Evolutionary conservation across 2,329 filamentous ascomycete species (phyloP).

Genomic region (Eutypella sp.): DNA sequence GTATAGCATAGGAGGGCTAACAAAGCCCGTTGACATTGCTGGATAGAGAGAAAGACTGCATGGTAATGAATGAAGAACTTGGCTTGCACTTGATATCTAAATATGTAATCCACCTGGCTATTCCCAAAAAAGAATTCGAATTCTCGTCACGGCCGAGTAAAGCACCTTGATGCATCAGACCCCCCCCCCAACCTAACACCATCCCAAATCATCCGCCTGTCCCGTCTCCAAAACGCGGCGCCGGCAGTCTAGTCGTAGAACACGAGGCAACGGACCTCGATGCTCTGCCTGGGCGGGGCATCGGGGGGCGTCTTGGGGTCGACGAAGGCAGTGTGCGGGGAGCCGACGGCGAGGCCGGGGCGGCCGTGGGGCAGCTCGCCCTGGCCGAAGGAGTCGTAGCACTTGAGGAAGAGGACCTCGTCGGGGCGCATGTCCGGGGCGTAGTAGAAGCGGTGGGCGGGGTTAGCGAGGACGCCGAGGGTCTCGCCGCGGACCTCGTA

Average conservation of each 20-base stretch:
- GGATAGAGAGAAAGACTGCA: too few species aligned
- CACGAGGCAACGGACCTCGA: constrained; percentile 59
- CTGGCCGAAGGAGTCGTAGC: constrained; percentile 44
- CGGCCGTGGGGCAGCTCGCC: constrained; percentile 26
- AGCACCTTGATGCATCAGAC: too few species aligned
- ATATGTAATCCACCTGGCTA: too few species aligned
- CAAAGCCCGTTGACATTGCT: too few species aligned
- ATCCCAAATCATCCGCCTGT: too few species aligned
- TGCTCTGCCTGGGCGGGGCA: constrained; percentile 49
- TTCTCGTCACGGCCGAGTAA: too few species aligned
- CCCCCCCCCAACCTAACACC: too few species aligned
- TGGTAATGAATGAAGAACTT: too few species aligned
- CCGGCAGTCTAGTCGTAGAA: constrained; percentile 45
- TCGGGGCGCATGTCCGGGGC: constrained; percentile 61
- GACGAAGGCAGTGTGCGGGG: constrained; percentile 50
- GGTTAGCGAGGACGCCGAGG: constrained; percentile 51
- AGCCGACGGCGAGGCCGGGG: constrained; percentile 39
- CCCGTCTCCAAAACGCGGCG: too few species aligned
- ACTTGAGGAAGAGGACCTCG: constrained; percentile 46
- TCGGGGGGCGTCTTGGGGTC: constrained; percentile 49
- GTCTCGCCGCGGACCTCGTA: constrained; percentile 61
- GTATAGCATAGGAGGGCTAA: too few species aligned
- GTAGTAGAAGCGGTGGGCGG: constrained; percentile 59
- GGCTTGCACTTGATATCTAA: too few species aligned
- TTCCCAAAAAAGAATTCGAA: too few species aligned